phyloP scores from a whole-genome alignment of 805 yeast genomes.

The Schwanniomyces sp. region DNA sequence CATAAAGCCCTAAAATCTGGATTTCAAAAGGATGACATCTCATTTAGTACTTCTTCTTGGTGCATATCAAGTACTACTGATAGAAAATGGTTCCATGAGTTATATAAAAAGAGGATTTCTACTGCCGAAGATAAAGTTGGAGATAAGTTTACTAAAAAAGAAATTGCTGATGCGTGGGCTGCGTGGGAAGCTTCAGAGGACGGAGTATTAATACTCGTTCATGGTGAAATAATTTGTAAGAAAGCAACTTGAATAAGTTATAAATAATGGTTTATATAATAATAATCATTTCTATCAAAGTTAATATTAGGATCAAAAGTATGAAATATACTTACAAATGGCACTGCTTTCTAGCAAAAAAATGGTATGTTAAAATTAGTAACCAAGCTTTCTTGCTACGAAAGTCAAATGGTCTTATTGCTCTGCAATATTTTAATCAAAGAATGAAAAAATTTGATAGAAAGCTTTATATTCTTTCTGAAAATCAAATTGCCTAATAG shows the following conservation, averaged over 20 bases:
- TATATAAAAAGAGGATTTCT: conserved; percentile 11
- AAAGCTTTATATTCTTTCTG: no score
- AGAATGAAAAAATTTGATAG: no score
- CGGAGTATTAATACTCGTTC: conserved; percentile 12
- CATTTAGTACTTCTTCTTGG: conserved; percentile 14
- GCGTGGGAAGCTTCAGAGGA: conserved; percentile 14
- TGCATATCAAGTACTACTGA: conserved; percentile 9
- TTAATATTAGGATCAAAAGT: no score
- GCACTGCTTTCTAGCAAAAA: no score
- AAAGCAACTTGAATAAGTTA: not conserved
- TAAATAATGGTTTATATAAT: not conserved
- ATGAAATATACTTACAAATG: no score
- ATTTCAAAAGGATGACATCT: conserved; percentile 9
- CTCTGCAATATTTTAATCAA: no score
- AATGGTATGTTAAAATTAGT: no score
- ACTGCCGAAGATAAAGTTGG: conserved; percentile 7
- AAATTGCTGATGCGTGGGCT: conserved; percentile 10
- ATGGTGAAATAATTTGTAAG: conserved; percentile 17
- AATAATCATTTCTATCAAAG: no score
- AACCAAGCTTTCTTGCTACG: no score
- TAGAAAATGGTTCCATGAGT: conserved; percentile 8
- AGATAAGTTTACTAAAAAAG: conserved; percentile 4
- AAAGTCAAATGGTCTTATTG: no score
- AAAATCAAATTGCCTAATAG: no score
- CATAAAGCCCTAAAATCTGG: conserved; percentile 18